Conservation (phyloP, 208 protist species). For the Leishmania tropica region DNA sequence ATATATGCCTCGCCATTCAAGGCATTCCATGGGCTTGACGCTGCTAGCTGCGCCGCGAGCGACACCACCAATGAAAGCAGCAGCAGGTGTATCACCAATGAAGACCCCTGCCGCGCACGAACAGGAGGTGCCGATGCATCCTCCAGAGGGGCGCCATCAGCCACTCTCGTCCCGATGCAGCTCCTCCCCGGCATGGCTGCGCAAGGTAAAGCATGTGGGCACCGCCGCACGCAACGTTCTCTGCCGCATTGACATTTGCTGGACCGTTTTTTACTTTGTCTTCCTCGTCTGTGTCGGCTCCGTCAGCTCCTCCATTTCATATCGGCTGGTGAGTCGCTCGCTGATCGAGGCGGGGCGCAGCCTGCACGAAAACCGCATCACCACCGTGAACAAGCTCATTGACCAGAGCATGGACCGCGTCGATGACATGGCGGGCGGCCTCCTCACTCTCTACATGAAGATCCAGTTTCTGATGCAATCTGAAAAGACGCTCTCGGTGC, state of each 20-base stretch:
- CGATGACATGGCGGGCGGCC: not conserved
- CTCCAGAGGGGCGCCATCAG: not conserved
- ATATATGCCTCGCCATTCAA: not conserved
- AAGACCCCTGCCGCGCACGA: not conserved
- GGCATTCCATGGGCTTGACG: not conserved
- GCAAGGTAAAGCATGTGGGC: not conserved
- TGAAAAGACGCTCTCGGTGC: not conserved
- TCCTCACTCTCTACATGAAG: not conserved
- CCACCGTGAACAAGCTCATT: conserved; percentile 3
- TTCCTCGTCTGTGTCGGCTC: conserved; percentile 7
- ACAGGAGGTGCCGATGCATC: not conserved
- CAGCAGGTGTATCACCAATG: not conserved
- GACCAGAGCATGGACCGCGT: not conserved
- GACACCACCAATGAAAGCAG: not conserved
- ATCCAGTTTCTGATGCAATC: not conserved
- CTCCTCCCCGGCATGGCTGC: not conserved
- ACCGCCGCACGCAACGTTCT: not conserved
- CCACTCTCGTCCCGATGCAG: not conserved
- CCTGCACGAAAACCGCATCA: conserved; percentile 9
- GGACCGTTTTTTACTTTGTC: conserved; percentile 2
- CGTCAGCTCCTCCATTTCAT: not conserved
- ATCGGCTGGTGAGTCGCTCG: not conserved
- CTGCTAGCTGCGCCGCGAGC: not conserved
- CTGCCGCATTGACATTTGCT: conserved; percentile 11
- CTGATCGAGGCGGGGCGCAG: conserved; percentile 1